These are phyloP conservation scores for Athelia sp. DNA, from an alignment of 1,284 basidiomycete species.

Conservation along the genomic window DNA sequence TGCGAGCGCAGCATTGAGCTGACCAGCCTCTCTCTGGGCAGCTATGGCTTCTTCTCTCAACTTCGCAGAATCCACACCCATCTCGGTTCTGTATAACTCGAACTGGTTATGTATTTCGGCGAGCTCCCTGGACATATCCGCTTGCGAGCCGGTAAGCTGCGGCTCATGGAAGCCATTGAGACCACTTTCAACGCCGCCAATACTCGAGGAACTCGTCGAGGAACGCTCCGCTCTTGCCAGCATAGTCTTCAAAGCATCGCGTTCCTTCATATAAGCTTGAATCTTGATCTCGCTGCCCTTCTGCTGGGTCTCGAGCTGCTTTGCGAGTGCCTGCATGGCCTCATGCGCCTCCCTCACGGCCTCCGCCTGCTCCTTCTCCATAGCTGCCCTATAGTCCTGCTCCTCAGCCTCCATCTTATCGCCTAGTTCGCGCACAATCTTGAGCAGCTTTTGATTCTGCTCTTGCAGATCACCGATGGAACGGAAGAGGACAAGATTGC, in stretches of 20 bases:
- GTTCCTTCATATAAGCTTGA: constrained; percentile 80
- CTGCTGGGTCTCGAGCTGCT: constrained; percentile 69
- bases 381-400: constrained; percentile 56
- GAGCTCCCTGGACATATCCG: constrained; percentile 48
- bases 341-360: constrained; percentile 86
- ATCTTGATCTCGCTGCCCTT: constrained; percentile 66
- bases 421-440: constrained; percentile 78
- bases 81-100: constrained; percentile 75
- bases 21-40: constrained; percentile 65
- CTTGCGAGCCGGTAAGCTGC: constrained; percentile 16
- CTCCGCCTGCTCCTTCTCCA: constrained; percentile 70
- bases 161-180: constrained; percentile 30
- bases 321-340: constrained; percentile 75
- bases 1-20: constrained; percentile 64
- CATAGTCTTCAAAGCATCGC: constrained; percentile 82
- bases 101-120: constrained; percentile 72
- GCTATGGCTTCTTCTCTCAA: constrained; percentile 64
- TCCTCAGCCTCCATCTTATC: constrained; percentile 77
- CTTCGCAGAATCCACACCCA: constrained; percentile 65
- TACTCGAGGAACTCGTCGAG: constrained; percentile 16
- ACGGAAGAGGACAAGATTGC: constrained; percentile 85
- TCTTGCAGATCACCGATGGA: constrained; percentile 79
- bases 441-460: constrained; percentile 87
- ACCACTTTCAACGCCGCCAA: constrained; percentile 4
- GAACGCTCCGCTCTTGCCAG: constrained; percentile 46